Evolutionary conservation across 2,329 filamentous ascomycete genomes (phyloP).

Genomic region (Nemania diffusa): DNA sequence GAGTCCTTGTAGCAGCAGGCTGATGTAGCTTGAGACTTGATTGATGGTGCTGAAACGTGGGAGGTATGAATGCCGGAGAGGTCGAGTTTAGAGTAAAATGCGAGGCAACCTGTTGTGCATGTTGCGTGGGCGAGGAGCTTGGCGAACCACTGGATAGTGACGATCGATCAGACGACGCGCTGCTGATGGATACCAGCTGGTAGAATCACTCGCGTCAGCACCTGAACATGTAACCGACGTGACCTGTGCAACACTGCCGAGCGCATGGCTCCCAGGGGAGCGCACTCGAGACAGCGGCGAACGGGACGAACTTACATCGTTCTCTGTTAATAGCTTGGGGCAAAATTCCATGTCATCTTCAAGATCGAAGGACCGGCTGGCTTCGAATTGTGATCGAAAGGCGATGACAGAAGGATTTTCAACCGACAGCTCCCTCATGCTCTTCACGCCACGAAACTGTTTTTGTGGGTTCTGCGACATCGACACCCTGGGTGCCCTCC

Average conservation of each 20-base stretch:
- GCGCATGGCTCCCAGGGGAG: constrained; percentile 3
- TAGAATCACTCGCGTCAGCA: constrained; percentile 44
- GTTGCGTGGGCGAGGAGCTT: constrained; percentile 88
- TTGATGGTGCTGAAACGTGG: constrained; percentile 73
- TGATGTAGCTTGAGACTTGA: constrained; percentile 85
- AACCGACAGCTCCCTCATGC: constrained; percentile 80
- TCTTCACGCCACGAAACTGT: constrained; percentile 85
- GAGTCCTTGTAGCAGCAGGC: constrained; percentile 85
- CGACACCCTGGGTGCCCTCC: constrained; percentile 82
- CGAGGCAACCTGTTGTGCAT: constrained; percentile 81
- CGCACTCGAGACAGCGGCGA: constrained; percentile 17
- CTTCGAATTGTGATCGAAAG: constrained; percentile 90
- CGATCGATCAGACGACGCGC: constrained; percentile 88
- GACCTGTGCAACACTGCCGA: constrained; percentile 7
- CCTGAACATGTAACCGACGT: constrained; percentile 3
- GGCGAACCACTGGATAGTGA: constrained; percentile 95
- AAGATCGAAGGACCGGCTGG: constrained; percentile 91
- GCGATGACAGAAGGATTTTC: constrained; percentile 79
- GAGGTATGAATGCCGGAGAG: constrained; percentile 73
- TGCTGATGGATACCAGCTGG: constrained; percentile 91
- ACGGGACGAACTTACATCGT: constrained; percentile 74
- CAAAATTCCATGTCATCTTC: constrained; percentile 98
- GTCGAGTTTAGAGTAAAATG: constrained; percentile 78
- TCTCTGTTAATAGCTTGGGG: constrained; percentile 90
- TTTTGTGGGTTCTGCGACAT: constrained; percentile 85